These are phyloP conservation scores for Eucalyptus albens DNA, from an alignment of 345 rosid genomes.

Conservation along the genomic window DNA sequence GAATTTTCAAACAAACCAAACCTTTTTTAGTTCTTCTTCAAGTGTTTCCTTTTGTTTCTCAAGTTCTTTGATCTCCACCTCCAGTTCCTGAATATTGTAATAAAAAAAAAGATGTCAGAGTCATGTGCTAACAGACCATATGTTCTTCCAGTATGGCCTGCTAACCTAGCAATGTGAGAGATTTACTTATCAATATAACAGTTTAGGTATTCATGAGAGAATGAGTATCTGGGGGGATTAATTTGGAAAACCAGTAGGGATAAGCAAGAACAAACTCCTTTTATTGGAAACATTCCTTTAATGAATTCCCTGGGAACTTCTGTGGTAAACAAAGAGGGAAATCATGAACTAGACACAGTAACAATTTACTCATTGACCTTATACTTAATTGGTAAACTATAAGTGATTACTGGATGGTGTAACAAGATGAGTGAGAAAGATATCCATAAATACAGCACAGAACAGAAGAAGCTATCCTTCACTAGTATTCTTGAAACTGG, in stretches of 20 bases:
- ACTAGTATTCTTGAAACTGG: background rate
- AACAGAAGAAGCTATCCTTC: background rate
- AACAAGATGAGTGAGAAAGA: background rate
- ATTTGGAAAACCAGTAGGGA: background rate
- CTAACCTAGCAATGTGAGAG: background rate
- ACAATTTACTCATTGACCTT: background rate
- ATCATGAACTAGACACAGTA: background rate
- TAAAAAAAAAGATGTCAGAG: background rate
- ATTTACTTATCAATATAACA: background rate
- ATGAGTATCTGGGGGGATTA: background rate
- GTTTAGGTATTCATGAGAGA: background rate
- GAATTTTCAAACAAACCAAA: background rate
- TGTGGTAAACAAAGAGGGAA: background rate
- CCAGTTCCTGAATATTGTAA: conserved; percentile 42
- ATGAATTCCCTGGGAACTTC: background rate
- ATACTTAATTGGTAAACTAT: background rate
- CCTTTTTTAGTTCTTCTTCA: conserved; percentile 66
- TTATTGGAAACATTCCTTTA: background rate
- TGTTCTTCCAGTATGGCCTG: background rate
- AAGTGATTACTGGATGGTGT: background rate
- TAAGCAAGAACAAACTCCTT: background rate
- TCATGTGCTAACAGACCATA: background rate
- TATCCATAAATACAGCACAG: background rate
- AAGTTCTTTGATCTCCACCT: conserved; percentile 41
- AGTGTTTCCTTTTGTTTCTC: conserved; percentile 66